These are phyloP conservation scores for Baorangia bicolor DNA, from an alignment of 768 basidiomycete species.

Conservation along the genomic window DNA sequence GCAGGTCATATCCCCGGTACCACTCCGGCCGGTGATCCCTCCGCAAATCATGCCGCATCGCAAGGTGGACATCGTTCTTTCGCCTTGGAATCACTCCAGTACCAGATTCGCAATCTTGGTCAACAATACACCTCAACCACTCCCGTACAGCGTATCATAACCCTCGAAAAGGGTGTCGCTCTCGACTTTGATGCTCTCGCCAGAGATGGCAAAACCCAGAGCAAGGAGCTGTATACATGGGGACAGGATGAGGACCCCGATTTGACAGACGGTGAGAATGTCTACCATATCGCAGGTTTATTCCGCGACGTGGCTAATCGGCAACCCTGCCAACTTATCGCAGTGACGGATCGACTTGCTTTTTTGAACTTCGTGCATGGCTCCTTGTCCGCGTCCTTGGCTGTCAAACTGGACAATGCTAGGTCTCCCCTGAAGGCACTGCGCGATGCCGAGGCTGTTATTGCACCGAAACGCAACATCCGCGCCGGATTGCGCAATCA, in stretches of 20 bases:
- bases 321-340: not conserved
- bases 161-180: slow-evolving; percentile 72
- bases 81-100: slow-evolving; percentile 60
- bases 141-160: slow-evolving; percentile 78
- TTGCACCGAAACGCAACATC: slow-evolving; percentile 61
- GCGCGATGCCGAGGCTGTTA: slow-evolving; percentile 63
- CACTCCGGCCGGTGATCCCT: slow-evolving; percentile 38
- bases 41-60: slow-evolving; percentile 43
- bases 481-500: slow-evolving; percentile 59
- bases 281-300: not conserved
- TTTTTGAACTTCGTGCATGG: slow-evolving; percentile 80
- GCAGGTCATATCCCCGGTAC: slow-evolving; percentile 54
- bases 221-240: slow-evolving; percentile 87
- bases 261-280: slow-evolving; percentile 67
- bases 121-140: slow-evolving; percentile 72
- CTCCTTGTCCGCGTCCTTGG: slow-evolving; percentile 58
- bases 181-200: slow-evolving; percentile 69
- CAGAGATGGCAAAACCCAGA: slow-evolving; percentile 66
- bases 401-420: slow-evolving; percentile 60
- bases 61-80: slow-evolving; percentile 47
- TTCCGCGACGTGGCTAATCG: not conserved
- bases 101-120: slow-evolving; percentile 70
- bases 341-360: slow-evolving; percentile 79
- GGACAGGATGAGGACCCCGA: slow-evolving; percentile 71
- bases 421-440: slow-evolving; percentile 68